Base-by-base conservation (phyloP, 257 asterid species). In the Jaltomata sinuosa region DNA sequence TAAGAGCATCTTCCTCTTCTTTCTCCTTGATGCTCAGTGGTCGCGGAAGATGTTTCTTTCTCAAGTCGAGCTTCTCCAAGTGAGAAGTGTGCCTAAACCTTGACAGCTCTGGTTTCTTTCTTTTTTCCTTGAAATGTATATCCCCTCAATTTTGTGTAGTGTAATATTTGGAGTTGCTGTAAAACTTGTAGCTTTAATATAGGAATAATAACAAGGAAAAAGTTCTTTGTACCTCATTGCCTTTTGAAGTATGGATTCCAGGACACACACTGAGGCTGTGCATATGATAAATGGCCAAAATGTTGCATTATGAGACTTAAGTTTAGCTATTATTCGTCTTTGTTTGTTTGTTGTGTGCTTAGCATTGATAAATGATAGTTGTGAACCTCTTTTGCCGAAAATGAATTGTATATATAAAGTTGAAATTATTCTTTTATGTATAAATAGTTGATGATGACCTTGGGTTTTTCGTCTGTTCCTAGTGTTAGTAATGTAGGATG, bases 91-190 rank as follows among this genome's bases (percentile, higher is more conserved):
- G 67, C n/a, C 80, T 16, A 64, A 81, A 47, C 38, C 45, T 22
- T 57, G 47, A 14, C 42, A 19, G 42, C 87, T 11, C 32, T 22
- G 57, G 80, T 53, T 12, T 76, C 42, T 15, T 11, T n/a, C 8
- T 62, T 64, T 25, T 11, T 34, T 38, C n/a, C 21, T 21, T 32
- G 81, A 83, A 42, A 64, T 88, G n/a, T 36, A 15, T 31, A 52
- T 81, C 80, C 57, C 84, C 45, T 86, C 87, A 84, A 84, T 88
- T 88, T 86, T 88, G 91, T 86, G 86, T 54, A 84, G 86, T 80
- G 32, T 79, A 69, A 40, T 82, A 42, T 80, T 14, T 53, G 27
- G 16, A 31, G 71, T 49, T 85, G 62, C 10, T 84, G 68, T 80
- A 84, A 34, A 18, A 22, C 65, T 40, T 84, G 57, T 81, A 65